Evolutionary conservation across 371 early-diverging fungal species (phyloP).

Genomic region (Rhizopus sp.): DNA sequence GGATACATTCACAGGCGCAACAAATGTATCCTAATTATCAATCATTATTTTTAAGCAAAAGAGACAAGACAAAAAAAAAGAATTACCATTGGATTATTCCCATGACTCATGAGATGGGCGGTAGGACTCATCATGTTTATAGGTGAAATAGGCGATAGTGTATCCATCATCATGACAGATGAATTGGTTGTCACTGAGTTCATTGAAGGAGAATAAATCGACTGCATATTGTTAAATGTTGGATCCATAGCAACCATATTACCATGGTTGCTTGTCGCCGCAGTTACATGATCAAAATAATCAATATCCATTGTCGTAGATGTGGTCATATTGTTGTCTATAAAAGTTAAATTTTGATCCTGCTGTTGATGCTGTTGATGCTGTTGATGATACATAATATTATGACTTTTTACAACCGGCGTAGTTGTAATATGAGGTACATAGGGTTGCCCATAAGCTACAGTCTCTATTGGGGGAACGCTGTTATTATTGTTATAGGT

Average conservation of each 20-base stretch:
- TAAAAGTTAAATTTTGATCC: conserved; percentile 7
- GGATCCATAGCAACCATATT: conserved; percentile 7
- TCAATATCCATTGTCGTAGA: conserved; percentile 25
- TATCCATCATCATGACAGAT: conserved; percentile 15
- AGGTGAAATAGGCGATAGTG: conserved; percentile 23
- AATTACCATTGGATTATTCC: conserved; percentile 18
- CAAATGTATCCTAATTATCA: conserved; percentile 16
- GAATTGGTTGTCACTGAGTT: conserved; percentile 25
- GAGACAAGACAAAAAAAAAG: conserved; percentile 1
- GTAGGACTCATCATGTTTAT: conserved; percentile 15
- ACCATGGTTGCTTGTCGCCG: conserved; percentile 1
- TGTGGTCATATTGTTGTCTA: conserved; percentile 2
- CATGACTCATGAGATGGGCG: conserved; percentile 9
- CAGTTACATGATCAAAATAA: conserved; percentile 15
- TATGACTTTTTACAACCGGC: conserved; percentile 30
- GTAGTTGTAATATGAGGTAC: conserved; percentile 23
- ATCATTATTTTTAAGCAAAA: not conserved
- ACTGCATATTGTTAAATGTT: not conserved
- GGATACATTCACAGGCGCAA: conserved; percentile 9
- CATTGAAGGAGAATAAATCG: conserved; percentile 16
- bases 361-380: conserved; percentile 18
- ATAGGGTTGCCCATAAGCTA: conserved; percentile 3
- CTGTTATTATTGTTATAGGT: conserved; percentile 2
- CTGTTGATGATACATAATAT: conserved; percentile 9
- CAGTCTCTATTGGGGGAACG: too few relatives aligned